Conservation (phyloP, 192 early-diverging fungal species). For the Umbelopsis sp. region DNA sequence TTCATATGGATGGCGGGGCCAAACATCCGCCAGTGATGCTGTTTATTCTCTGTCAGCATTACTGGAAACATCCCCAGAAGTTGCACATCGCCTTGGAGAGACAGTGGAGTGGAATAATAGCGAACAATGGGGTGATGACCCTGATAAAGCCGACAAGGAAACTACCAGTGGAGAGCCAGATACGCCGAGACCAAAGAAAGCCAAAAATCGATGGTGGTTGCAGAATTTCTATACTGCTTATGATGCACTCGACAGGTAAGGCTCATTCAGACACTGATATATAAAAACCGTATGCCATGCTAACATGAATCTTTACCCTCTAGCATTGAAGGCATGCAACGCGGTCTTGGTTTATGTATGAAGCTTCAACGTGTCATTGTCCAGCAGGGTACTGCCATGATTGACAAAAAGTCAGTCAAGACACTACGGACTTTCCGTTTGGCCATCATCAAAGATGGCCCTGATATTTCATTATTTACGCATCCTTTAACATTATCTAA, state of each 20-base stretch:
- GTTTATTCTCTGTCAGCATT: conserved; percentile 81
- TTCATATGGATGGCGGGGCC: conserved; percentile 68
- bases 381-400: conserved; percentile 73
- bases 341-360: conserved; percentile 75
- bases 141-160: conserved; percentile 5
- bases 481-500: conserved; percentile 68
- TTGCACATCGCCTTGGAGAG: conserved; percentile 39
- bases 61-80: conserved; percentile 51
- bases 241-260: conserved; percentile 73
- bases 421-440: conserved; percentile 75
- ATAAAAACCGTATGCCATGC: neutral
- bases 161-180: neutral
- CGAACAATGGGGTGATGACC: conserved; percentile 20
- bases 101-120: conserved; percentile 36
- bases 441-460: conserved; percentile 64
- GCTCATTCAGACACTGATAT: neutral
- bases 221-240: conserved; percentile 87
- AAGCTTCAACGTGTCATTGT: conserved; percentile 77
- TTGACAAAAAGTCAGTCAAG: conserved; percentile 80
- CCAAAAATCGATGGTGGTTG: conserved; percentile 59
- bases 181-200: neutral
- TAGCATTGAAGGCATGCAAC: conserved; percentile 35
- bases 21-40: conserved; percentile 77
- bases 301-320: neutral
- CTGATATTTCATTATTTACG: conserved; percentile 55